Conservation (phyloP, 2,329 filamentous ascomycete species). For the Fusarium poae region DNA sequence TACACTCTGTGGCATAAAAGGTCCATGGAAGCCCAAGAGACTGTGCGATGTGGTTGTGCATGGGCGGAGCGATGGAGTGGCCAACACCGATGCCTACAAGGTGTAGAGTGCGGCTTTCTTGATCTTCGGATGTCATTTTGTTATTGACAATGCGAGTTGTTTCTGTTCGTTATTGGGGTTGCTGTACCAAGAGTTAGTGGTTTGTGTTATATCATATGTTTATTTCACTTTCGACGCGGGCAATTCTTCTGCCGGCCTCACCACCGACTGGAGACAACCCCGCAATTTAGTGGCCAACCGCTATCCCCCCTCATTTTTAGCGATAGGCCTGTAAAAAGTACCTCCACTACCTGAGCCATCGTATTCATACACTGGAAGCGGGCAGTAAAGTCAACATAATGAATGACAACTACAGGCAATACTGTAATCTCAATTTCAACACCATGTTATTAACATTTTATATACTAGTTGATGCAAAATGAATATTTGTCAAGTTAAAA, state of each 20-base stretch:
- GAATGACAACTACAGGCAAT: too few species aligned
- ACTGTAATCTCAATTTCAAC: too few species aligned
- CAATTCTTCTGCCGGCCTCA: slow-evolving; percentile 16
- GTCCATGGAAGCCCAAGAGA: slow-evolving; percentile 17
- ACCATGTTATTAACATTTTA: too few species aligned
- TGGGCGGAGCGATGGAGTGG: slow-evolving; percentile 20
- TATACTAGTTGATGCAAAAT: too few species aligned
- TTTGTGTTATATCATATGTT: background rate
- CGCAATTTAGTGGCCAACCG: background rate
- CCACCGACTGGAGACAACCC: background rate
- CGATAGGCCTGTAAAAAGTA: too few species aligned
- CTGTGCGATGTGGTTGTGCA: slow-evolving; percentile 20
- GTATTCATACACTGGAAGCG: too few species aligned
- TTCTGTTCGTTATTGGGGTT: too few species aligned
- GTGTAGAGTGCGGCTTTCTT: background rate
- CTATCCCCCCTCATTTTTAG: background rate
- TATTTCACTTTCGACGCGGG: background rate
- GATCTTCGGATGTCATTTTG: background rate
- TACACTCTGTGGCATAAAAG: slow-evolving; percentile 14
- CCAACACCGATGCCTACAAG: slow-evolving; percentile 25
- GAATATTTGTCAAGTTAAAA: too few species aligned
- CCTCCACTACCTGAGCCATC: too few species aligned
- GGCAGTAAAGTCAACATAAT: too few species aligned
- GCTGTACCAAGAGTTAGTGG: background rate
- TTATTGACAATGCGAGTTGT: fast-evolving